Evolutionary conservation across 2,329 filamentous ascomycete genomes (phyloP).

Genomic region (Epichloe baconii): DNA sequence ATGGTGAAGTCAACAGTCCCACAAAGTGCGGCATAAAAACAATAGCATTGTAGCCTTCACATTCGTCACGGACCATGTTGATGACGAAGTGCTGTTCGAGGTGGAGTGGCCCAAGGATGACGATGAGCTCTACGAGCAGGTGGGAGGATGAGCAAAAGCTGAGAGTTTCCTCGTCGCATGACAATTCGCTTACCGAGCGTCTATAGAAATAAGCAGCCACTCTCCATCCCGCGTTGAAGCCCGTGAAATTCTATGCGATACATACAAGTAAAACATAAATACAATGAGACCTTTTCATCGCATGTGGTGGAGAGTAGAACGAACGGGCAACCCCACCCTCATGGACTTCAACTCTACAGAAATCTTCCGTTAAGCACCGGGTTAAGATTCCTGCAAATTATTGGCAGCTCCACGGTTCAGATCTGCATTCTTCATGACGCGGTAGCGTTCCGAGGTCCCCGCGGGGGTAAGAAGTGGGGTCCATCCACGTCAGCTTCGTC

Average conservation of each 20-base stretch:
- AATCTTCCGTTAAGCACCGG: too few relatives aligned
- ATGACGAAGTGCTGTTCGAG: conserved; percentile 28
- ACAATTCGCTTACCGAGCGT: not conserved
- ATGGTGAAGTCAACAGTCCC: conserved; percentile 25
- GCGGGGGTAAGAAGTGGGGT: too few relatives aligned
- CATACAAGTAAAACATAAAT: not conserved
- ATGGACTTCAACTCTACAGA: too few relatives aligned
- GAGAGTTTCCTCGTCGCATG: not conserved
- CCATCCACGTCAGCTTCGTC: too few relatives aligned
- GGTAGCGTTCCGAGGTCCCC: too few relatives aligned
- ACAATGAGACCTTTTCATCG: too few relatives aligned
- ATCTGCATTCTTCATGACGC: too few relatives aligned
- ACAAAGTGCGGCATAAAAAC: conserved; percentile 30
- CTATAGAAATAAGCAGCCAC: not conserved
- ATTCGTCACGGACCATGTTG: conserved; percentile 26
- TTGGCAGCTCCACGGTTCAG: too few relatives aligned
- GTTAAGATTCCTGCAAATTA: too few relatives aligned
- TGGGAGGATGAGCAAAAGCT: not conserved
- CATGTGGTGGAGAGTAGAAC: not conserved
- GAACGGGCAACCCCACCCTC: too few relatives aligned
- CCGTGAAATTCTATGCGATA: not conserved
- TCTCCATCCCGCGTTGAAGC: not conserved
- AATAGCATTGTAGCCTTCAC: conserved; percentile 37
- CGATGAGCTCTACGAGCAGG: conserved; percentile 20
- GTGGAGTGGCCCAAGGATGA: conserved; percentile 35